Percentiles rank a stretch among this genome's conserved stretches.
Evolutionary conservation across 106 monocot species (phyloP).

Genomic region (Dendrobium nobile): DNA sequence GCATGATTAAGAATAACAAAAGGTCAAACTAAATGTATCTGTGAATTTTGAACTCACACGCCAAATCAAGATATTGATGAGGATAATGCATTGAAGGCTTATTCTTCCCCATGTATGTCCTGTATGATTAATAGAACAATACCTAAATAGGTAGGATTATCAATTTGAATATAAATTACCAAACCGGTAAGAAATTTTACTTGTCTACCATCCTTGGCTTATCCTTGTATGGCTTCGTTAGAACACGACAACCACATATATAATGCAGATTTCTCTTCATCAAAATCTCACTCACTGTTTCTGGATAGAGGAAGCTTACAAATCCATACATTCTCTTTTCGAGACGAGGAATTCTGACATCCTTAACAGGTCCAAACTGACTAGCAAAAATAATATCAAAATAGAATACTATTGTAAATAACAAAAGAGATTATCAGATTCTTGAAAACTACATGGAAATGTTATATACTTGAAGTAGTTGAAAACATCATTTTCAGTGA

Average conservation of each 20-base stretch:
- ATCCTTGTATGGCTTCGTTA: slow-evolving; percentile 80
- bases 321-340: slow-evolving; percentile 89
- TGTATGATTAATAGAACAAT: background rate
- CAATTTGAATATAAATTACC: background rate
- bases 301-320: slow-evolving; percentile 63
- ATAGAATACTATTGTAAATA: background rate
- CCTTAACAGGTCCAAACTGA: slow-evolving; percentile 66
- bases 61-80: slow-evolving; percentile 9
- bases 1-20: background rate
- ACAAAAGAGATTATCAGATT: background rate
- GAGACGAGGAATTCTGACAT: slow-evolving; percentile 78
- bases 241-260: slow-evolving; percentile 59
- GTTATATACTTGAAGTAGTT: slow-evolving; percentile 64
- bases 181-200: slow-evolving; percentile 10
- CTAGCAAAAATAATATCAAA: slow-evolving; percentile 18
- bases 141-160: no score
- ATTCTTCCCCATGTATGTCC: slow-evolving; percentile 11
- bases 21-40: background rate
- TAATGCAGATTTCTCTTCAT: slow-evolving; percentile 50
- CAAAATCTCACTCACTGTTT: slow-evolving; percentile 56
- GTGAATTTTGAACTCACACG: slow-evolving; percentile 9
- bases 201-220: slow-evolving; percentile 47
- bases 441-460: background rate
- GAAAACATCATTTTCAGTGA: slow-evolving; percentile 63
- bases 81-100: slow-evolving; percentile 11